Evolutionary conservation across 345 rosid species (phyloP), one percentile per base, ranked within the genome.

Genomic region (Conringia planisiliqua): DNA sequence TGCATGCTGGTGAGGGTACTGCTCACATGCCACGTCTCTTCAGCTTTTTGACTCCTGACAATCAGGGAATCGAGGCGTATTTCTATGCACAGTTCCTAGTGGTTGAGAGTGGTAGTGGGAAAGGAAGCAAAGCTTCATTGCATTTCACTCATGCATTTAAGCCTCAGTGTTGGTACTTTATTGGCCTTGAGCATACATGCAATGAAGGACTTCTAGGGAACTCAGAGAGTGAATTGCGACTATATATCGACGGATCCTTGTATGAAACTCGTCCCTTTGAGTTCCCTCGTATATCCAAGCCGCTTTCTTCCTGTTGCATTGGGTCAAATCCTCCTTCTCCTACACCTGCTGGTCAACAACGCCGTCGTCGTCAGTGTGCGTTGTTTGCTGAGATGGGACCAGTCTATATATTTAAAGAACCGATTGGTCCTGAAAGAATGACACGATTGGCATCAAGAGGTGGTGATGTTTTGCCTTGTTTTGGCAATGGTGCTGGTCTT

Each of bases 381-480:
- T 78, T 95, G 77, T 95, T 95, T 86, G 99, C 99, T 72, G 99
- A 95, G 85, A 92, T 89, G 94, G 99, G 99, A 43, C 92, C 97
- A 60, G 66, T 95, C 59, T 92, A 95, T 84, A 90, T 95, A 63
- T 95, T 95, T 67, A 92, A 86, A 86, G 99, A 92, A 80, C 86
- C 99, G 14, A 84, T 95, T 79, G 97, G 99, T 57, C 88, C 86
- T 40, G 97, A 90, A 71, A 90, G 84, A 84, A 95, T 95, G 97
- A 80, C 84, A 39, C 83, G 88, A 7, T 83, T 95, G 38, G 93
- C 97, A 61, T 86, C 85, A 69, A 87, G 98, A 84, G 97, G 99
- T 66, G 99, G 96, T 47, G 99, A 95, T 87, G 82, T 66, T 68
- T 80, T 95, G 47, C 97, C 98, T 74, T 79, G 87, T 48, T 92